These are phyloP conservation scores for Pseudocercospora cruenta DNA, from an alignment of 2,329 filamentous ascomycete genomes.

Conservation along the genomic window DNA sequence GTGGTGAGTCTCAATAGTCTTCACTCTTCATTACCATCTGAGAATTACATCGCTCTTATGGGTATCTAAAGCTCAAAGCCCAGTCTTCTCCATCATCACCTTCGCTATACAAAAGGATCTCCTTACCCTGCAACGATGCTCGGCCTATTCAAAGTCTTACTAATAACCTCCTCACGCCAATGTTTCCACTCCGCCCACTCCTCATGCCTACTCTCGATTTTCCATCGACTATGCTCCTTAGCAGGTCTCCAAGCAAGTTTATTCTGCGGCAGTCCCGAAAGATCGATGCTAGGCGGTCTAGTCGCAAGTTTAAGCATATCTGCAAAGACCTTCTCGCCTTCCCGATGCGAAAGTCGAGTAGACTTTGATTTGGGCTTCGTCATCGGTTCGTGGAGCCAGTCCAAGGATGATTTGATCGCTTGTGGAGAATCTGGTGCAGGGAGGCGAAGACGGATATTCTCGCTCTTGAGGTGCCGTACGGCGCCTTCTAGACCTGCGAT, in stretches of 20 bases:
- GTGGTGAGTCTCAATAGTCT: no score
- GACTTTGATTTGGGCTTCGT: not conserved
- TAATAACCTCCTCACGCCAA: constrained; percentile 16
- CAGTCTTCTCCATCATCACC: no score
- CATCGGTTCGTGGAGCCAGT: constrained; percentile 62
- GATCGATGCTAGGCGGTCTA: constrained; percentile 61
- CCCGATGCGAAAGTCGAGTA: constrained; percentile 54
- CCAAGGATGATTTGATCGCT: constrained; percentile 43
- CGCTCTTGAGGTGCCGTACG: constrained; percentile 68
- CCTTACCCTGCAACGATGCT: not conserved
- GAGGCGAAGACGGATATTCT: constrained; percentile 65
- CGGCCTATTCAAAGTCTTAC: not conserved
- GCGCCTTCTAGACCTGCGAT: constrained; percentile 65
- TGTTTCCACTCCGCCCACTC: constrained; percentile 58
- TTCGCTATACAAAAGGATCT: not conserved
- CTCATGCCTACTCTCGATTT: constrained; percentile 67
- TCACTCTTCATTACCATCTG: no score
- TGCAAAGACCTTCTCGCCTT: constrained; percentile 66
- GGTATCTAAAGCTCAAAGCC: not conserved
- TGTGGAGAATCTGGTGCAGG: constrained; percentile 33
- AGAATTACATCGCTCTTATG: not conserved
- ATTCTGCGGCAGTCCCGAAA: constrained; percentile 61
- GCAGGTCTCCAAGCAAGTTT: constrained; percentile 69
- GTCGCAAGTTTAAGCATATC: constrained; percentile 67
- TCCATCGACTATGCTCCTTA: constrained; percentile 66